A percentile compares a stretch with the other conserved stretches of the same genome.
phyloP scores from a whole-genome alignment of 345 rosid genomes.

The Gynandropsis gynandra region DNA sequence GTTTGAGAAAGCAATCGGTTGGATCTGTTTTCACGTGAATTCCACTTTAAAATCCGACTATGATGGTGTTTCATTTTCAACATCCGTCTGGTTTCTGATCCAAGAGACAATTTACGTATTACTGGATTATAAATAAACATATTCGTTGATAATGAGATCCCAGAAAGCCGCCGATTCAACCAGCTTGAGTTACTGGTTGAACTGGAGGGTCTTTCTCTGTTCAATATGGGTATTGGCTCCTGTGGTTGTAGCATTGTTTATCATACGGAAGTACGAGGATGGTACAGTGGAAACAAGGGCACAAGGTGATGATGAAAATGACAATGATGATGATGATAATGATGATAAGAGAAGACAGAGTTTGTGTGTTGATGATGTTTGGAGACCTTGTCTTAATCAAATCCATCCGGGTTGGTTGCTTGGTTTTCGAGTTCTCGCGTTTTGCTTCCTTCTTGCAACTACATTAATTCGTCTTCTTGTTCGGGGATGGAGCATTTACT shows the following conservation, averaged over 20 bases:
- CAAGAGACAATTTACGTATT: constrained; percentile 8
- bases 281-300: constrained; percentile 22
- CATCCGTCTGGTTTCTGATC: constrained; percentile 23
- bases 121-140: neutral
- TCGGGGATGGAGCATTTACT: constrained; percentile 37
- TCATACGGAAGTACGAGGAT: constrained; percentile 47
- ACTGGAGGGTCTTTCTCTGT: constrained; percentile 63
- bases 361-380: constrained; percentile 33
- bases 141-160: neutral
- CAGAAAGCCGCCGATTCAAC: constrained; percentile 26
- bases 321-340: neutral
- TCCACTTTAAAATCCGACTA: neutral
- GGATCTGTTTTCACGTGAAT: neutral
- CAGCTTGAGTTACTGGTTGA: constrained; percentile 54
- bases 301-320: constrained; percentile 16
- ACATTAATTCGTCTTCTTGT: constrained; percentile 23
- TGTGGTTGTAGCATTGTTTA: constrained; percentile 29
- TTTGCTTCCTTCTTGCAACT: constrained; percentile 40
- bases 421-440: constrained; percentile 44
- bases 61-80: constrained; percentile 11
- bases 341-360: constrained; percentile 10
- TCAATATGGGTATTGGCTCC: constrained; percentile 43
- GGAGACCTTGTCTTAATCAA: constrained; percentile 52
- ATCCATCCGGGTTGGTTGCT: constrained; percentile 62
- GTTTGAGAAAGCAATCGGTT: constrained; percentile 2